Evolutionary conservation across 2,329 filamentous ascomycete genomes (phyloP).

Genomic region (Aspergillus aculeatinus): DNA sequence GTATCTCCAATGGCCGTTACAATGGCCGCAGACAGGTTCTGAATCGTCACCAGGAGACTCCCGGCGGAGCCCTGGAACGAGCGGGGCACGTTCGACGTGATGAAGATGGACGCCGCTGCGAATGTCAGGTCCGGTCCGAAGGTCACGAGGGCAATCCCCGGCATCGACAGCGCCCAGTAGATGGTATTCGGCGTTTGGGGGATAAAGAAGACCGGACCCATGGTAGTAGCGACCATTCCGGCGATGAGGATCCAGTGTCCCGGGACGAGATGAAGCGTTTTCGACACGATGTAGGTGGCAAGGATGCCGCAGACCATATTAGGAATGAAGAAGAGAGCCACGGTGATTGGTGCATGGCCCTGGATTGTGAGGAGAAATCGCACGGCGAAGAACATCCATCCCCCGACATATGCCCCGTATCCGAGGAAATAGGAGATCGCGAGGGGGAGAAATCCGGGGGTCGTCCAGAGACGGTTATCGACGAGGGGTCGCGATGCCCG

Average conservation of each 20-base stretch:
- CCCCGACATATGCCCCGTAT: constrained; percentile 43
- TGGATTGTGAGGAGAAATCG: constrained; percentile 38
- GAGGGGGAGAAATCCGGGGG: constrained; percentile 38
- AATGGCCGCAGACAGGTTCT: constrained; percentile 45
- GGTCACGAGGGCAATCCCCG: constrained; percentile 43
- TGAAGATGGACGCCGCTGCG: constrained; percentile 47
- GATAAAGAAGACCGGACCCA: neutral
- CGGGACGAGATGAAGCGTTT: constrained; percentile 7
- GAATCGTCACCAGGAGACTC: constrained; percentile 45
- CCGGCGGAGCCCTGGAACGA: constrained; percentile 47
- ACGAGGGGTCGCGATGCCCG: constrained; percentile 45
- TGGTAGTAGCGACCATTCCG: neutral
- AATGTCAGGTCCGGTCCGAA: constrained; percentile 49
- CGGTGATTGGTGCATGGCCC: constrained; percentile 35
- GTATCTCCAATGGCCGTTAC: constrained; percentile 31
- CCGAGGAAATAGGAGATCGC: constrained; percentile 44
- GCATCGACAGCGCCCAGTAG: constrained; percentile 47
- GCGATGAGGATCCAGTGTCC: constrained; percentile 6
- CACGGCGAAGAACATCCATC: constrained; percentile 36
- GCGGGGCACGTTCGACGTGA: constrained; percentile 44
- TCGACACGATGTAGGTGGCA: neutral
- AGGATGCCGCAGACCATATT: constrained; percentile 4
- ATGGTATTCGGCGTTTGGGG: neutral
- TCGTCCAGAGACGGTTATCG: constrained; percentile 43
- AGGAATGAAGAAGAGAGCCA: constrained; percentile 38